phyloP scores from a whole-genome alignment of 83 land plant species.

The Larix sibirica region DNA sequence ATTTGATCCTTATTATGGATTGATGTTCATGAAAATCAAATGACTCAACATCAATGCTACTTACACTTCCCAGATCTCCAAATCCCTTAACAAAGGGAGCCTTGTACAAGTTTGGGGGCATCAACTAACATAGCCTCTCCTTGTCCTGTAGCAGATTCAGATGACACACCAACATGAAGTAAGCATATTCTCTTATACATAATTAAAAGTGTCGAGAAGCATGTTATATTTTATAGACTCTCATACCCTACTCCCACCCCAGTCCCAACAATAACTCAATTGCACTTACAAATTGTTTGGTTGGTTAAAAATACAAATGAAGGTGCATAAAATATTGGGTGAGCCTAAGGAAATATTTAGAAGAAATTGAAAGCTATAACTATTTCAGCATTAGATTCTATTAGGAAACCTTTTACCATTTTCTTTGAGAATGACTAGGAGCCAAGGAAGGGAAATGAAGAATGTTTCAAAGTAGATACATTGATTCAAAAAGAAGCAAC shows the following conservation, averaged over 20 bases:
- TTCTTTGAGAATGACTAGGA: no score
- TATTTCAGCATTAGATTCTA: neutral
- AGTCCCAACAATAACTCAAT: neutral
- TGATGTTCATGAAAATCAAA: neutral
- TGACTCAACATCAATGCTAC: neutral
- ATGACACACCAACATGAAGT: constrained; percentile 63
- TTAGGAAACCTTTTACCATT: neutral
- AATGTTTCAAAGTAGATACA: no score
- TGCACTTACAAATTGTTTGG: neutral
- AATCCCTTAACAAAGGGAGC: constrained; percentile 48
- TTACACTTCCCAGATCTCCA: constrained; percentile 52
- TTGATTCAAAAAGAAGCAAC: no score
- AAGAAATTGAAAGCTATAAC: neutral
- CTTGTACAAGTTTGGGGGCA: constrained; percentile 35
- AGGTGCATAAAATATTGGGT: neutral
- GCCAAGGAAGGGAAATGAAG: no score
- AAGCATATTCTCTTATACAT: constrained; percentile 43
- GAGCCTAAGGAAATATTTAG: neutral
- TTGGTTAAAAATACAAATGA: neutral
- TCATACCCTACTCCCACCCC: constrained; percentile 56
- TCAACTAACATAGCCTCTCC: constrained; percentile 46
- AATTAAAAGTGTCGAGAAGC: constrained; percentile 58
- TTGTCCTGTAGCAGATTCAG: constrained; percentile 27
- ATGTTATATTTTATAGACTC: constrained; percentile 54
- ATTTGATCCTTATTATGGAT: neutral